Evolutionary conservation across 305 asterid genomes (phyloP), one percentile per base, ranked within the genome.

Genomic region (Fraxinus dipetala): DNA sequence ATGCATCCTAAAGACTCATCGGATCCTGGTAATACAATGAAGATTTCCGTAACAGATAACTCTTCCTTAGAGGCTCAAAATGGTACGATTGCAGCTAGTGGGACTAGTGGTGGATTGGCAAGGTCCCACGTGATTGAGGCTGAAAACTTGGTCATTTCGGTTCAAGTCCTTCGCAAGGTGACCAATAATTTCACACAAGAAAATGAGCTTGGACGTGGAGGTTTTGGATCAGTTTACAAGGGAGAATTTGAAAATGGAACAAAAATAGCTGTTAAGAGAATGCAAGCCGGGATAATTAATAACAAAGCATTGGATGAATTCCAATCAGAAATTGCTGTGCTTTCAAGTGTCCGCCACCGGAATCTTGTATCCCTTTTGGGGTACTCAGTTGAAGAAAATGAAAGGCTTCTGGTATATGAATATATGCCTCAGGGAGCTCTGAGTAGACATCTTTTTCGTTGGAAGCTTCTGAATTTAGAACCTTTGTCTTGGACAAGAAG

Each of bases 121-220:
- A 82, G 82, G 54, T 40, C 80, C 65, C 89, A 84, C 7, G 30
- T 86, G 31, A 75, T 85, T 22, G 92, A 90, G 77, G 80, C 87
- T 8, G 91, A 94, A 30, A 87, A 86, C 76, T 78, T 87, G 72
- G 79, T 86, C 69, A 83, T 91, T 56, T 87, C 97, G 11, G 85
- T 90, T 77, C 91, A 89, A 67, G 81, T 83, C 69, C 93, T 94
- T 38, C 90, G 92, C 22, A 83, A 75, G 14, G 97, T 82, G 32
- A 94, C 98, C 70, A 85, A 88, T 73, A 74, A 91, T 78, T 94
- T 94, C 35, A 89, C 91, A 0, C 76, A 26, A 65, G 95, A 89
- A 75, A 93, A 94, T 82, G 97, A 90, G 89, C 91, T 94, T 5
- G 98, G 98, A 2, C 91, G 93, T 6, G 98, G 98, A 24, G 98